A percentile compares a stretch with the other conserved stretches of the same genome.
Conservation (phyloP, 2,329 filamentous ascomycete species). For the Metarhizium robertsii region DNA sequence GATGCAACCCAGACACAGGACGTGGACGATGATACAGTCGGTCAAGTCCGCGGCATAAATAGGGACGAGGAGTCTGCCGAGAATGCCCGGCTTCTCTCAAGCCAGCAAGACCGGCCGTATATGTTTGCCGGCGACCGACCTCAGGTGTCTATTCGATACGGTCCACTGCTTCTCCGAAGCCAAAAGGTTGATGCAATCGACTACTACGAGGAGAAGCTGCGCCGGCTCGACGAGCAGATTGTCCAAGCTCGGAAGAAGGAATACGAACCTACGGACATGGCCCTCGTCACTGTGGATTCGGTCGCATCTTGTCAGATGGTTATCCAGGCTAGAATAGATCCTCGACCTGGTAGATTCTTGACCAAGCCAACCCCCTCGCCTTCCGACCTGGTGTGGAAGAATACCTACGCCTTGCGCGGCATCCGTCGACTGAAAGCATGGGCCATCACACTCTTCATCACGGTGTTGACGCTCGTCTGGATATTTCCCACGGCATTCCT, state of each 20-base stretch:
- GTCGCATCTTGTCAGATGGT: conserved; percentile 92
- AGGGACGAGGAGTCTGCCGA: conserved; percentile 41
- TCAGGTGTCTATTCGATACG: conserved; percentile 67
- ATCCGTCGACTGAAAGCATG: conserved; percentile 71
- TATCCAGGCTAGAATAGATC: conserved; percentile 87
- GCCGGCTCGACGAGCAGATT: conserved; percentile 69
- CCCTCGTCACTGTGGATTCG: conserved; percentile 96
- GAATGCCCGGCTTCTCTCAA: conserved; percentile 49
- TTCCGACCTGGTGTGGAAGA: conserved; percentile 88
- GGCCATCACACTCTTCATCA: conserved; percentile 75
- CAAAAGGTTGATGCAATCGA: conserved; percentile 82
- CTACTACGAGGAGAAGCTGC: conserved; percentile 83
- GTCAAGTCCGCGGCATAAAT: conserved; percentile 18
- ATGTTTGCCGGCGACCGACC: conserved; percentile 45
- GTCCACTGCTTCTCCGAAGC: conserved; percentile 61
- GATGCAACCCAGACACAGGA: conserved; percentile 6
- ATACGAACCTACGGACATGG: conserved; percentile 70
- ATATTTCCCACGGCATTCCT: conserved; percentile 71
- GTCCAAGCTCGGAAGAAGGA: conserved; percentile 59
- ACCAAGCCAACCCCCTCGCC: conserved; percentile 83
- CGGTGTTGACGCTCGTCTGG: conserved; percentile 79
- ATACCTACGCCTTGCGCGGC: conserved; percentile 74
- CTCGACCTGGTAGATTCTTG: conserved; percentile 74
- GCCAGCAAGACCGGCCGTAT: conserved; percentile 23
- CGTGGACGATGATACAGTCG: conserved; percentile 10